A percentile compares a stretch with the other conserved stretches of the same genome.
Evolutionary conservation across 2,329 filamentous ascomycete genomes (phyloP).

Genomic region (Fusarium sp.): DNA sequence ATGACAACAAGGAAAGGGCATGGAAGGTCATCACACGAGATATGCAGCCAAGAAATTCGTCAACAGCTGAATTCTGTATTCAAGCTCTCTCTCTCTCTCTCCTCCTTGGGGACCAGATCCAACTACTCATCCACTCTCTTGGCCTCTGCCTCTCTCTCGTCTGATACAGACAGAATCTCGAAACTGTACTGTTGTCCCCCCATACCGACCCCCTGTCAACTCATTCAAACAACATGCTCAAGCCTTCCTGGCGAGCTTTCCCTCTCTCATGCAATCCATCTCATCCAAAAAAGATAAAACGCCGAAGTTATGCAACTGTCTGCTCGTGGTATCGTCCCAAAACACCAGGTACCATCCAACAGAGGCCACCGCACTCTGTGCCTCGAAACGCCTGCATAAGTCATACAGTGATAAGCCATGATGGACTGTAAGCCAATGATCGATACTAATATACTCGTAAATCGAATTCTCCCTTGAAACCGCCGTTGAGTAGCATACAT

Average conservation of each 20-base stretch:
- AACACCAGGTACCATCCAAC: conserved; percentile 34
- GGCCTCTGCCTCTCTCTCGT: not conserved
- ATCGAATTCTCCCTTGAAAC: conserved; percentile 71
- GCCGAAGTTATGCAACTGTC: conserved; percentile 33
- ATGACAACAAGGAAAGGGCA: not conserved
- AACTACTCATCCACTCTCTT: not conserved
- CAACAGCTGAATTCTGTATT: conserved; percentile 1
- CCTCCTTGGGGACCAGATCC: not conserved
- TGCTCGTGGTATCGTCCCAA: conserved; percentile 40
- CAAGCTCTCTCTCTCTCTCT: not conserved
- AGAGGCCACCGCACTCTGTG: conserved; percentile 19
- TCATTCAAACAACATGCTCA: conserved; percentile 25
- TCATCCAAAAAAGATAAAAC: conserved; percentile 32
- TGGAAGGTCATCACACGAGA: not conserved
- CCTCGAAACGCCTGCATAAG: conserved; percentile 34
- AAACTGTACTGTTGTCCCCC: not conserved
- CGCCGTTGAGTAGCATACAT: conserved; percentile 74
- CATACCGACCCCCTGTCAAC: not conserved
- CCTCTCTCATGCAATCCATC: conserved; percentile 1
- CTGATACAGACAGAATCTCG: conserved; percentile 1
- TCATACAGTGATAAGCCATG: conserved; percentile 21
- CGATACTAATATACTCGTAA: conserved; percentile 53
- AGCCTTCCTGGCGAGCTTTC: conserved; percentile 23
- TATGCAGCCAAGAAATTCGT: conserved; percentile 1
- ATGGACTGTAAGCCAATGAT: conserved; percentile 10